Base-by-base conservation (phyloP, 306 rosid species). In the Geum urbanum region DNA sequence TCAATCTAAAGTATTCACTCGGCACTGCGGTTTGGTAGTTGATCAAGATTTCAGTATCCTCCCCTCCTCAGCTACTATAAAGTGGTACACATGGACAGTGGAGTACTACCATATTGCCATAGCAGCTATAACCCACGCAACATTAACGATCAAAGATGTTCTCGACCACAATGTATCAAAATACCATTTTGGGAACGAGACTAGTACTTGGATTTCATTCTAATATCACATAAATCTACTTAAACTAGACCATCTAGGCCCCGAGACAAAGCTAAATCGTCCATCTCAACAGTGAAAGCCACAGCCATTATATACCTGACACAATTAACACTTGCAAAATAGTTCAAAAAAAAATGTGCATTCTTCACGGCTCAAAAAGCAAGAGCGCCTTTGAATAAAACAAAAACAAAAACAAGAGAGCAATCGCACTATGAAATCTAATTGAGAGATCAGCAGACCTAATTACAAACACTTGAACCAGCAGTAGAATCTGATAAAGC, bases 371-470 rank as follows among this genome's bases (percentile, higher is more conserved):
- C 62, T 39, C 20, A 1, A 19, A 68, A 51, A 39, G 12, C 19
- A 52, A 12, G 19, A n/a, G 61, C 60, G 52, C 22, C 61, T 18
- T 18, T 24, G 27, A 24, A 24, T 24, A 24, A 24, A 24, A 24
- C 27, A 24, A 24, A 24, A 24, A 24, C 27, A 24, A 72, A 66
- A 66, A 44, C 13, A 51, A 27, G 12, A n/a, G 9, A 52, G 24
- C 45, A 73, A 65, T 37, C 24, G 7, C 55, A 55, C 40, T 37
- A 5, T n/a, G 48, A 19, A 27, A 50, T 44, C 66, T 9, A 70
- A 70, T 10, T 43, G 74, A 70, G 66, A 70, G 66, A 70, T 56
- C 74, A 44, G 43, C 64, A 55, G 44, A 53, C 50, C 73, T 41
- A 48, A 51, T 54, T 35, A 22, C 12, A 69, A 15, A 45, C 20